Percentiles rank a stretch among this genome's conserved stretches.
Conservation (phyloP, 345 rosid species). For the Acer yangbiense region DNA sequence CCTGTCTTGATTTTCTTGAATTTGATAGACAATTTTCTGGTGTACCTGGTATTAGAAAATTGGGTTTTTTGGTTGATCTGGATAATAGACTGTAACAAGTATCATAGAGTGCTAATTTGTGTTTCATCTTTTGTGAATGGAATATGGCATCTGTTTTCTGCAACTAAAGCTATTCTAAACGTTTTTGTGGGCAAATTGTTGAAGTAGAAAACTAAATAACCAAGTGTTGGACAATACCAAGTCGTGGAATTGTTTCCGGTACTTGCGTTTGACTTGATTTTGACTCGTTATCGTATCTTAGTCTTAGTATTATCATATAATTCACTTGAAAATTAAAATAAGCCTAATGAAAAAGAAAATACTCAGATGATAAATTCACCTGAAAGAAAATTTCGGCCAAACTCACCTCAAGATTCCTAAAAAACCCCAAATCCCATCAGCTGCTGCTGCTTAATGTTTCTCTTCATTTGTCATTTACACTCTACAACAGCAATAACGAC, state of each 20-base stretch:
- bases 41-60: background rate
- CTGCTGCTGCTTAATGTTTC: too few relatives aligned
- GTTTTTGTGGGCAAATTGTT: background rate
- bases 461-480: too few relatives aligned
- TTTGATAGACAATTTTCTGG: too few relatives aligned
- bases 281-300: background rate
- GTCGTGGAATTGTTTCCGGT: background rate
- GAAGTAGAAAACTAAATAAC: background rate
- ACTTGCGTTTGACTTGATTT: background rate
- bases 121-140: background rate
- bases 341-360: too few relatives aligned
- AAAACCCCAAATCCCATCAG: too few relatives aligned
- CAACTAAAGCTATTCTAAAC: background rate
- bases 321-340: too few relatives aligned
- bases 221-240: background rate
- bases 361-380: too few relatives aligned
- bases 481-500: too few relatives aligned
- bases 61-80: background rate
- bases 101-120: background rate
- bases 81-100: conserved; percentile 14
- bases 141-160: background rate
- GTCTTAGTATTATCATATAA: too few relatives aligned
- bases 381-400: too few relatives aligned
- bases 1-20: too few relatives aligned
- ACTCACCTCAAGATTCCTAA: too few relatives aligned